Conservation (phyloP, 495 filamentous ascomycete species). For the Cairneyella variabilis region DNA sequence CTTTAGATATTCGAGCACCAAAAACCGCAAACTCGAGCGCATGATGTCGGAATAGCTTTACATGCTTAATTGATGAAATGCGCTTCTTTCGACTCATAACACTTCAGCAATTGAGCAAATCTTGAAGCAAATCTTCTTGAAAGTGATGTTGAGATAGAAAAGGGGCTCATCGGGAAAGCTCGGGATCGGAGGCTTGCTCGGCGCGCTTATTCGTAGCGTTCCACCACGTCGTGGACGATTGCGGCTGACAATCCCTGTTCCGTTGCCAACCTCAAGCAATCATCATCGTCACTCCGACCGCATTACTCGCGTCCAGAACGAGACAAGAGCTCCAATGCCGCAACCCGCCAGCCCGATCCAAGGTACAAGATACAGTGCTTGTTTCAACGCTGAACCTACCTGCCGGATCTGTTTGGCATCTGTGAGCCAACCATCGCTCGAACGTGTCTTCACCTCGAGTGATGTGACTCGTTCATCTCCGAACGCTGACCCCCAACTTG, state of each 20-base stretch:
- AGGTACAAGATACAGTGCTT: too few species aligned
- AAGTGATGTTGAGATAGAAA: too few species aligned
- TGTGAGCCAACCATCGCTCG: too few species aligned
- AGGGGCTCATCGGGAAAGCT: too few species aligned
- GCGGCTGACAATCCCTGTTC: slow-evolving; percentile 1
- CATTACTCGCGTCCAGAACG: slow-evolving; percentile 2
- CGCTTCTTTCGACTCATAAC: not conserved
- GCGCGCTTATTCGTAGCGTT: too few species aligned
- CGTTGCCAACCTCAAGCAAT: slow-evolving; percentile 3
- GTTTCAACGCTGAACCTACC: too few species aligned
- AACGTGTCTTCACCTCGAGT: not conserved
- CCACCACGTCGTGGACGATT: not conserved
- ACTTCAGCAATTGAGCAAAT: not conserved
- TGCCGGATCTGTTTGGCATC: too few species aligned
- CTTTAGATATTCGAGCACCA: too few species aligned
- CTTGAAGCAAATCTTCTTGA: too few species aligned
- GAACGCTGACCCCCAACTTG: slow-evolving; percentile 11
- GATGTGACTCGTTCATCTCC: not conserved
- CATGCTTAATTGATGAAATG: not conserved
- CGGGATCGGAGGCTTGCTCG: too few species aligned
- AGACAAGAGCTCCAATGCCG: too few species aligned
- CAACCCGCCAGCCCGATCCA: too few species aligned
- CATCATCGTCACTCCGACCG: not conserved
- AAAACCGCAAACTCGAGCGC: not conserved
- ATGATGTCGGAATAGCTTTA: not conserved